Conservation (phyloP, 176 grass and related monocot species). For the Phoenix dactylifera region DNA sequence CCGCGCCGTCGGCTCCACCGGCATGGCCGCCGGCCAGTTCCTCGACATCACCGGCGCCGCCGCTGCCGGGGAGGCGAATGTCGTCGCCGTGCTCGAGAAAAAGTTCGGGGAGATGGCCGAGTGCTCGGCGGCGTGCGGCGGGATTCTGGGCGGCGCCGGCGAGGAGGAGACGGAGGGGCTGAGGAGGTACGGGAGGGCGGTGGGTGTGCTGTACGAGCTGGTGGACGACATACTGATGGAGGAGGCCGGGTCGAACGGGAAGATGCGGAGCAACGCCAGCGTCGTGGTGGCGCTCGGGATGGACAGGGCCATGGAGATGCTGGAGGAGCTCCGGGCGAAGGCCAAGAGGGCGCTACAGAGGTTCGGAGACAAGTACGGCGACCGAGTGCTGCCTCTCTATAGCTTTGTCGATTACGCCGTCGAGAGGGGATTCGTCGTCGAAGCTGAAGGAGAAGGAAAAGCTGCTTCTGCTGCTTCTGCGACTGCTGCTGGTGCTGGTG, state of each 20-base stretch:
- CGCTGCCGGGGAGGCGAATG: conserved; percentile 57
- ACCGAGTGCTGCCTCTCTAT: conserved; percentile 62
- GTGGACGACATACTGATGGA: conserved; percentile 77
- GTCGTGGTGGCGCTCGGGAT: conserved; percentile 50
- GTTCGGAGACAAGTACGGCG: conserved; percentile 57
- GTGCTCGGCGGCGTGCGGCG: conserved; percentile 87
- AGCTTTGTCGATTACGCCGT: conserved; percentile 89
- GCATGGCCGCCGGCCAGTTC: conserved; percentile 81
- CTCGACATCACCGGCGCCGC: conserved; percentile 61
- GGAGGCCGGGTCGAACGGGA: conserved; percentile 27
- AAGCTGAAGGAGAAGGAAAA: conserved; percentile 12
- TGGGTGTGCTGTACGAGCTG: conserved; percentile 86
- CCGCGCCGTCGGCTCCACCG: conserved; percentile 69
- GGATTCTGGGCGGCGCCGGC: conserved; percentile 54
- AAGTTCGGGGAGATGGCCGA: conserved; percentile 95
- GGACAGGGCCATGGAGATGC: conserved; percentile 56
- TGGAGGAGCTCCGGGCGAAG: conserved; percentile 63
- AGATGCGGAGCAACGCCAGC: conserved; percentile 83
- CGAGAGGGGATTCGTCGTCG: conserved; percentile 61
- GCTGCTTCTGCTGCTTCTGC: too few species aligned
- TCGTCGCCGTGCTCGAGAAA: conserved; percentile 69
- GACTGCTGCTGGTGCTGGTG: too few species aligned
- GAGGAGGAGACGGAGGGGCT: conserved; percentile 55
- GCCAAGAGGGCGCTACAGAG: conserved; percentile 59
- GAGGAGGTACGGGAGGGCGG: conserved; percentile 62